Base-by-base conservation (phyloP, 257 asterid species). In the Gynochthodes officinalis region DNA sequence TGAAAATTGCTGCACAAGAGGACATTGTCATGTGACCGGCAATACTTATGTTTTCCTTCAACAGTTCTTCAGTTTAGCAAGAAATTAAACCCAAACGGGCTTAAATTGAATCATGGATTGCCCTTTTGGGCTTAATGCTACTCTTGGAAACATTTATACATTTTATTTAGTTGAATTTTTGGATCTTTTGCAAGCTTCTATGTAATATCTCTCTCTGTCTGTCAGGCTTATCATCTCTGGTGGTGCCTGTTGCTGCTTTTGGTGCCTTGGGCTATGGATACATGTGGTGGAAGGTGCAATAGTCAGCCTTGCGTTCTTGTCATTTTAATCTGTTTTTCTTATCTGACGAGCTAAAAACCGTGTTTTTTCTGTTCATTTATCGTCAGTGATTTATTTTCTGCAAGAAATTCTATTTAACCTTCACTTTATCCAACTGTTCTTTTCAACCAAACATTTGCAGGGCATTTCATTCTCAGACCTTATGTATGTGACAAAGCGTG, bases 251-350 rank as follows among this genome's bases (percentile, higher is more conserved):
- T 69, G 90, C 97, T 77, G 80, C 96, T 77, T 32, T 86, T 62
- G 97, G 97, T 78, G 90, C 96, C 39, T 28, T 91, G 85, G 94
- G 98, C 67, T 91, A 91, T 82, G 98, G 96, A 61, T 94, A 94
- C 82, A 94, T 94, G 97, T 84, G 97, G 96, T 89, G 97, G 97
- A 93, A 93, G 98, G 97, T 93, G 58, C 67, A 65, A 69, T 35
- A 33, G 52, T 61, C 53, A 40, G 62, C 69, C 19, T 76, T 61
- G 48, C 21, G 60, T 66, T 70, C 21, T 63, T 28, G 4, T 42
- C 53, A 7, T 39, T 70, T 64, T 69, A 48, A 35, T 49, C 11
- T 40, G 14, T 40, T 67, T 19, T 16, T 27, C 40, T 62, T 11
- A 4, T 14, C 8, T 42, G 28, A 18, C 32, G 27, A 28, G 12